These are phyloP conservation scores for Isoetes taiwanensis DNA, from an alignment of 75 land plant genomes.

Conservation along the genomic window DNA sequence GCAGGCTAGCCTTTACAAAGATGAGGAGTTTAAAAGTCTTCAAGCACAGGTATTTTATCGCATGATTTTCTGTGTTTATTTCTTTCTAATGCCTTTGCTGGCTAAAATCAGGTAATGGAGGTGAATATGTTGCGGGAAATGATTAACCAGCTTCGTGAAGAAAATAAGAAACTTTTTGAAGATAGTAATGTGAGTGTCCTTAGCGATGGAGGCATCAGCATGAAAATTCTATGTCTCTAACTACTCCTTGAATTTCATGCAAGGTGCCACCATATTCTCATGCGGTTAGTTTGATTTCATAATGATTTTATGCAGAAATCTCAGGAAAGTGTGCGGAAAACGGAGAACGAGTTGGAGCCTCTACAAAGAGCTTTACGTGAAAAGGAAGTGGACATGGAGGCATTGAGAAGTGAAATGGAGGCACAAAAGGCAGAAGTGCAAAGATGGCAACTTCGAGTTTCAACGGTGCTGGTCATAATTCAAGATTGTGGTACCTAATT, in stretches of 20 bases:
- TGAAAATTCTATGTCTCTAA: not conserved
- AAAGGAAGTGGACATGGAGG: conserved; percentile 52
- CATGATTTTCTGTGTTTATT: not conserved
- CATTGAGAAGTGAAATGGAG: conserved; percentile 42
- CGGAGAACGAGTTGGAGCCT: conserved; percentile 40
- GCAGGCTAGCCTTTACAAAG: conserved; percentile 40
- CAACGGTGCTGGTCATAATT: conserved; percentile 36
- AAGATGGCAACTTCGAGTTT: conserved; percentile 40
- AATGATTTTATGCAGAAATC: conserved; percentile 67
- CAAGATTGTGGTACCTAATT: not conserved
- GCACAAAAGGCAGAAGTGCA: conserved; percentile 32
- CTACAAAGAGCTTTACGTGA: conserved; percentile 36
- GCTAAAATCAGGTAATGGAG: conserved; percentile 55
- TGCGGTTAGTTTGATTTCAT: no score
- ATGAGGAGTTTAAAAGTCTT: conserved; percentile 75
- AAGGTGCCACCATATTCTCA: no score
- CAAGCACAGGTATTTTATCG: conserved; percentile 88
- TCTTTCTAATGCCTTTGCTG: not conserved
- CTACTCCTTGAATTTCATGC: conserved; percentile 8
- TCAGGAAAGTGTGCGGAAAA: conserved; percentile 46
- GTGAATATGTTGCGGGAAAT: conserved; percentile 79
- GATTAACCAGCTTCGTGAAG: conserved; percentile 75
- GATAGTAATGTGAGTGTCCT: conserved; percentile 54
- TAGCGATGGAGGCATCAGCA: no score
- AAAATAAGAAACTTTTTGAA: conserved; percentile 75